These are phyloP conservation scores for Inga laurina DNA, from an alignment of 306 rosid species.

Conservation along the genomic window DNA sequence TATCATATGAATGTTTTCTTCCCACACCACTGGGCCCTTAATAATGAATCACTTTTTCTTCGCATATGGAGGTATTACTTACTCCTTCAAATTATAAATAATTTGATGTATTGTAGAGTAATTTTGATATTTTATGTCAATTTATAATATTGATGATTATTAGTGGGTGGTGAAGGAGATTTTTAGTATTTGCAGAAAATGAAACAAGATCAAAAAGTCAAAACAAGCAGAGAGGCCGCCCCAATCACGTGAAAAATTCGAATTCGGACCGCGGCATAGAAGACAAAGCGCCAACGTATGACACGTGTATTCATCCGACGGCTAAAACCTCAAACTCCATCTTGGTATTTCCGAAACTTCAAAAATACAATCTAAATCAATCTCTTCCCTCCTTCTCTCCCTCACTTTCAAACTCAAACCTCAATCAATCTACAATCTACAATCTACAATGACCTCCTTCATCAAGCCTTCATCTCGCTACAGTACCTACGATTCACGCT, in stretches of 20 bases:
- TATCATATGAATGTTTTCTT: no score
- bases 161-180: no score
- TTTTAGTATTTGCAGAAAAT: neutral
- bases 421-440: neutral
- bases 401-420: no score
- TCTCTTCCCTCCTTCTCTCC: neutral
- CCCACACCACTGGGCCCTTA: no score
- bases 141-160: no score
- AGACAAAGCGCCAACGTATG: neutral
- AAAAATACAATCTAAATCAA: neutral
- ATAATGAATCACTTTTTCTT: no score
- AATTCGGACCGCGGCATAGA: conserved; percentile 57
- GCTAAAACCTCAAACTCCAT: neutral
- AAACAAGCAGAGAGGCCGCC: conserved; percentile 25
- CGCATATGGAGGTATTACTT: no score
- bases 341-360: neutral
- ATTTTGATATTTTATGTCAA: no score
- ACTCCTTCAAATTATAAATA: no score
- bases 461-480: conserved; percentile 77
- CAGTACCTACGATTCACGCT: conserved; percentile 74
- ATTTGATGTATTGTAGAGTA: no score
- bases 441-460: conserved; percentile 41
- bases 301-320: conserved; percentile 59
- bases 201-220: neutral
- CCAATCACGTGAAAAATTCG: conserved; percentile 54